phyloP scores from a whole-genome alignment of 1,284 basidiomycete species.

The Grifola frondosa region DNA sequence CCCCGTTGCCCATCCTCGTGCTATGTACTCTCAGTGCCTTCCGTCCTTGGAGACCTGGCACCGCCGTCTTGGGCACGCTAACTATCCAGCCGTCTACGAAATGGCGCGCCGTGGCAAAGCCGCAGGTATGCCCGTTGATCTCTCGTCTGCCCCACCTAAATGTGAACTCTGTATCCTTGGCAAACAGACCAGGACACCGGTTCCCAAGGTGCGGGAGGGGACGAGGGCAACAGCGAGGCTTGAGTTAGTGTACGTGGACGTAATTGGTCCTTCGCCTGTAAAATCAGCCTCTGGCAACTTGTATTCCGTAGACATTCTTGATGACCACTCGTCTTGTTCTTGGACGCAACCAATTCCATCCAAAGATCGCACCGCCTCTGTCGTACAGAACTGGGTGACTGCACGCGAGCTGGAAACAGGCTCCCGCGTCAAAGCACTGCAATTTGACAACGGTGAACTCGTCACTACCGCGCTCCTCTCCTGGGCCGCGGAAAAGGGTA shows the following conservation, averaged over 20 bases:
- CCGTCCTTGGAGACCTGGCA: conserved; percentile 33
- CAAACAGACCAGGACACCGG: conserved; percentile 15
- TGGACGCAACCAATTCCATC: conserved; percentile 31
- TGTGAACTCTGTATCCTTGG: conserved; percentile 25
- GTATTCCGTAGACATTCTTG: conserved; percentile 37
- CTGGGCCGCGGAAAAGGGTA: conserved; percentile 16
- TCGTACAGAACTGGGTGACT: conserved; percentile 26
- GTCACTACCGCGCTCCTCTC: conserved; percentile 22
- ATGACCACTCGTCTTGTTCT: conserved; percentile 29
- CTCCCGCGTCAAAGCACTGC: conserved; percentile 15
- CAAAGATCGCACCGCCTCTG: conserved; percentile 24
- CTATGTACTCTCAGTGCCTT: background rate
- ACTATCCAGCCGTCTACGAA: conserved; percentile 23
- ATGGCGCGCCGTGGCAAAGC: conserved; percentile 27
- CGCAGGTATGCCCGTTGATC: conserved; percentile 33
- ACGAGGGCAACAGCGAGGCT: conserved; percentile 22
- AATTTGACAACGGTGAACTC: conserved; percentile 35
- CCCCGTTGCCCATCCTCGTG: background rate
- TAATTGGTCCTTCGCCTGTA: conserved; percentile 27
- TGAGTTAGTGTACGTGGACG: conserved; percentile 34
- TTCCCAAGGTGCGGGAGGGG: conserved; percentile 12
- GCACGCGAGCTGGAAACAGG: conserved; percentile 21
- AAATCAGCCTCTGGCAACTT: conserved; percentile 26
- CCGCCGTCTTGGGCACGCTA: conserved; percentile 32
- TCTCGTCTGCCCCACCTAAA: conserved; percentile 19